Evolutionary conservation across 192 early-diverging fungal species (phyloP), one percentile per base, ranked within the genome.

Genomic region (Coemansia sp.): DNA sequence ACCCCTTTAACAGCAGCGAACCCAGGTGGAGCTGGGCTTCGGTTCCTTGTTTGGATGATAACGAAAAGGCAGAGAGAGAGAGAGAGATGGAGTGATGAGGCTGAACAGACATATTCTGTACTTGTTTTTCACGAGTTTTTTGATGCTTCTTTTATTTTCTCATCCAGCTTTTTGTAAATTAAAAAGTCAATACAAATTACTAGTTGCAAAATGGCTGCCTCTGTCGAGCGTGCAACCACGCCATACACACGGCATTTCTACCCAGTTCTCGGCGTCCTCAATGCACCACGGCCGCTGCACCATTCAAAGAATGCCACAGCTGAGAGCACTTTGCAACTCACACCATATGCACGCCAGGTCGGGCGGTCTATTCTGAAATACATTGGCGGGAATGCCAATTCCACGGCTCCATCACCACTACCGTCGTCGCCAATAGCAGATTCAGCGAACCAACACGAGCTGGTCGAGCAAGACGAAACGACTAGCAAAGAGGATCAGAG

Each of bases 241-340:
- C 31, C 63, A 7, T 72, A 66, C 34, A 59, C 64, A n/a, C 69
- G 46, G 58, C 73, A 81, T 34, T 81, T 60, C 48, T 75, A 75
- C 42, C 78, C 78, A 10, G 78, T 81, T 7, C 59, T 81, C 3
- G 78, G 78, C 0, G 64, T 75, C 20, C 61, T 81, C 42, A 71
- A 74, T 52, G 52, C 64, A 9, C 72, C 76, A 1, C 18, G 23
- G 13, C n/a, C 43, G 43, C 7, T n/a, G 12, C 35, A 10, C 8
- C 35, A 37, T 37, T 37, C 35, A 37, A 46, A 16, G 8, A 28
- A 53, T 9, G 21, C n/a, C n/a, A n/a, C n/a, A n/a, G n/a, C 26
- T 18, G 30, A 35, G 34, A 45, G 7, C 7, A 39, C 46, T 2
- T 20, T 37, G 34, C 10, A 21, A 40, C 43, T 63, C 7, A 66